Base-by-base conservation (phyloP, 495 filamentous ascomycete genomes). In the Coniosporium apollinis region DNA sequence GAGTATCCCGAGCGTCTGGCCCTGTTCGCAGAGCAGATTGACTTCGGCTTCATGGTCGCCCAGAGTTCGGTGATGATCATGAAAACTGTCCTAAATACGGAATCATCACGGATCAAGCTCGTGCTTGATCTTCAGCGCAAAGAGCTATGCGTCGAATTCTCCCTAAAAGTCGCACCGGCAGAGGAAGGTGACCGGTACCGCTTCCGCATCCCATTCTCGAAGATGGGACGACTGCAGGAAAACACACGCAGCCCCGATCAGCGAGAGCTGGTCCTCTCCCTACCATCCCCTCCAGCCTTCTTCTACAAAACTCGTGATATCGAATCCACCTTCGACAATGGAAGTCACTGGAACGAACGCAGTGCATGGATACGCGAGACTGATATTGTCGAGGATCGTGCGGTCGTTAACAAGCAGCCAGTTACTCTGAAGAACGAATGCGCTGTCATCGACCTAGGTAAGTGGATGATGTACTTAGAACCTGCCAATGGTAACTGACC, bases 321-420 rank as follows among this genome's bases (percentile, higher is more conserved):
- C 28, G 2, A 41, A 32, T 19, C 59, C 34, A 62, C 57, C 10
- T 54, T 61, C 14, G 60, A 64, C 14, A 52, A 48, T 11, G 51
- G 50, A 6, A 39, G 50, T 0, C 55, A 34, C 10, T 94, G 85
- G 85, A 62, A 49, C 20, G 72, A 78, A 10, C 56, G 57, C 16
- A 72, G 85, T 43, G 55, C 67, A 6, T 96, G 85, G 85, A 70
- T 64, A 26, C 66, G 89, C 10, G 76, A 79, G 35, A 82, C 82
- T 0, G 64, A 79, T 22, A 69, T 94, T 29, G 60, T 68, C 2
- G 63, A 66, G 33, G 53, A 69, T 37, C 54, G 58, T 0, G 31
- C 48, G 18, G 45, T 40, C n/a, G 48, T 70, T 3, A 55, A 48
- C 11, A 35, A 36, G 9, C 34, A 51, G 1, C 54, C 66, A 0